phyloP scores from a whole-genome alignment of 2,329 filamentous ascomycete species.

The Macrophomina pseudophaseolina region DNA sequence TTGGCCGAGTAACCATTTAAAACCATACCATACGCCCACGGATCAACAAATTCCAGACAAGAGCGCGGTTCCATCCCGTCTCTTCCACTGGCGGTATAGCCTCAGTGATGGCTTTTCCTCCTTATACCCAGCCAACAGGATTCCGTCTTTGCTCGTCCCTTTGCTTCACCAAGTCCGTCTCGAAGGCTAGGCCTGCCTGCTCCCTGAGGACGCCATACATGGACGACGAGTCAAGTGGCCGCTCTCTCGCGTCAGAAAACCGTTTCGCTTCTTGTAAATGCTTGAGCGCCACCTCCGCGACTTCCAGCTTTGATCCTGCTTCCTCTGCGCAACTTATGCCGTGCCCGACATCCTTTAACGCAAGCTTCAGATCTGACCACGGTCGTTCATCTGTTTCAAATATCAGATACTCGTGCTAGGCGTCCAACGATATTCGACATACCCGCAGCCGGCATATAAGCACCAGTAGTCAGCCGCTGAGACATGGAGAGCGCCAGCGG shows the following conservation, averaged over 20 bases:
- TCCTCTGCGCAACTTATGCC: slow-evolving; percentile 52
- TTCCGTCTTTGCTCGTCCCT: no score
- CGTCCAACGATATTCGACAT: slow-evolving; percentile 29
- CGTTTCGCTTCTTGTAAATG: slow-evolving; percentile 51
- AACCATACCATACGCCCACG: no score
- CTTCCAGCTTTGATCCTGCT: slow-evolving; percentile 46
- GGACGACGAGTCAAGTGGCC: slow-evolving; percentile 3
- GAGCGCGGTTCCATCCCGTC: no score
- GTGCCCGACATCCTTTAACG: slow-evolving; percentile 59
- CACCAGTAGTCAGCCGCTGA: slow-evolving; percentile 36
- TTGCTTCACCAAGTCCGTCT: not conserved
- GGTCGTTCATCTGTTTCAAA: slow-evolving; percentile 34
- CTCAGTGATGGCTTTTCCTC: no score
- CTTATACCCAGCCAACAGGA: no score
- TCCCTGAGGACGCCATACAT: slow-evolving; percentile 5
- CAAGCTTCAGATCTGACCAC: slow-evolving; percentile 56
- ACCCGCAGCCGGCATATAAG: slow-evolving; percentile 35
- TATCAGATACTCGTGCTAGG: not conserved
- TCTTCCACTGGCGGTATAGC: no score
- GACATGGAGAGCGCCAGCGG: slow-evolving; percentile 35
- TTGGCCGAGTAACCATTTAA: no score
- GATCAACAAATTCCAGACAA: no score
- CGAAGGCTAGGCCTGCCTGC: not conserved
- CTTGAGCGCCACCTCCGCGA: slow-evolving; percentile 51
- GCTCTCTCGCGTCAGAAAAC: not conserved